Conservation (phyloP, 2,329 filamentous ascomycete genomes). For the Trichoderma koningiopsis region DNA sequence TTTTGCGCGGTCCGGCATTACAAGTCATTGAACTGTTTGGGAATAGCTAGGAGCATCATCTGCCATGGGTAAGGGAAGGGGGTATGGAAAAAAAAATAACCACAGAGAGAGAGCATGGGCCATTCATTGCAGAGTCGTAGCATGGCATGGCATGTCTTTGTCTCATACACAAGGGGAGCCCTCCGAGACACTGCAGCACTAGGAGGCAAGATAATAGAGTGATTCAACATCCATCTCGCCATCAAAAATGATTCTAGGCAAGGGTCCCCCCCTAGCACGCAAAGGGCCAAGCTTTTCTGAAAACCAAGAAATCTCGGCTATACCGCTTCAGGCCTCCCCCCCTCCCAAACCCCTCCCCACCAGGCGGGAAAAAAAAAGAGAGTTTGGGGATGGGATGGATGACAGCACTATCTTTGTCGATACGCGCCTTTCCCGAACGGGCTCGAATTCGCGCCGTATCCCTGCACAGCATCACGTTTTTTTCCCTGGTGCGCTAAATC, state of each 20-base stretch:
- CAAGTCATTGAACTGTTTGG: constrained; percentile 4
- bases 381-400: constrained; percentile 3
- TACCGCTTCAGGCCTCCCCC: not conserved
- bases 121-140: not conserved
- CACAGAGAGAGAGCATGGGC: not conserved
- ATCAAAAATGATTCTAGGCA: not conserved
- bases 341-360: not conserved
- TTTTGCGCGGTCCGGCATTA: not conserved
- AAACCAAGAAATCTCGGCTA: not conserved
- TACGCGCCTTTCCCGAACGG: constrained; percentile 13
- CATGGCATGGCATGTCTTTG: not conserved
- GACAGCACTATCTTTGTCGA: not conserved
- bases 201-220: not conserved
- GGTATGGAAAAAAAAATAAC: not conserved
- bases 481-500: not conserved
- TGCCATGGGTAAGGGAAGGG: not conserved
- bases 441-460: constrained; percentile 19
- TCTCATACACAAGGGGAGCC: not conserved
- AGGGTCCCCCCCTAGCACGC: not conserved
- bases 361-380: constrained; percentile 2
- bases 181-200: not conserved
- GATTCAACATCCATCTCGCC: not conserved
- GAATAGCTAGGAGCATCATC: not conserved
- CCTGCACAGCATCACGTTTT: constrained; percentile 5
- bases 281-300: not conserved